These are phyloP conservation scores for Leishmania tropica DNA, from an alignment of 208 protist genomes.

Conservation along the genomic window DNA sequence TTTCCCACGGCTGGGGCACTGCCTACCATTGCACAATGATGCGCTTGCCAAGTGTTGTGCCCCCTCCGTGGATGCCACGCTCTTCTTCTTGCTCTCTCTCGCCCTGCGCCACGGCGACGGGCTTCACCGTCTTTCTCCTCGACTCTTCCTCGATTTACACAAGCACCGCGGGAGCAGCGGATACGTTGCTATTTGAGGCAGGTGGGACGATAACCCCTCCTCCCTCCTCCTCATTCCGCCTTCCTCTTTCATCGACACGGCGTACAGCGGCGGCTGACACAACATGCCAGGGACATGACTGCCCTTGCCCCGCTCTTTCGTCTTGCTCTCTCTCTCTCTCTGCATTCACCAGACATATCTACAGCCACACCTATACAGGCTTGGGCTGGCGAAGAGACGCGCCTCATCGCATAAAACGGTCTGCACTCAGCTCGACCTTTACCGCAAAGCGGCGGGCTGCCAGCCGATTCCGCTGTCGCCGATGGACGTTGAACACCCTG, in stretches of 20 bases:
- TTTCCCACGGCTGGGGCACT: not conserved
- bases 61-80: not conserved
- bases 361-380: not conserved
- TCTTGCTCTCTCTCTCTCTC: not conserved
- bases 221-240: not conserved
- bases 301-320: not conserved
- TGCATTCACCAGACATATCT: not conserved
- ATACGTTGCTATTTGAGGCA: not conserved
- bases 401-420: not conserved
- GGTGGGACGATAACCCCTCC: not conserved
- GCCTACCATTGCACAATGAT: not conserved
- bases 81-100: not conserved
- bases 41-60: not conserved
- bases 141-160: not conserved
- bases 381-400: not conserved
- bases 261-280: not conserved
- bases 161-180: not conserved
- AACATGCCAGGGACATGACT: not conserved
- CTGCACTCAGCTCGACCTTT: not conserved
- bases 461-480: not conserved
- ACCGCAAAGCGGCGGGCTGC: not conserved
- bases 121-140: not conserved
- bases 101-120: not conserved
- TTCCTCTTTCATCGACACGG: not conserved
- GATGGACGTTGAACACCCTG: not conserved